Conservation (phyloP, 2,329 filamentous ascomycete genomes). For the Xylariaceae sp. region DNA sequence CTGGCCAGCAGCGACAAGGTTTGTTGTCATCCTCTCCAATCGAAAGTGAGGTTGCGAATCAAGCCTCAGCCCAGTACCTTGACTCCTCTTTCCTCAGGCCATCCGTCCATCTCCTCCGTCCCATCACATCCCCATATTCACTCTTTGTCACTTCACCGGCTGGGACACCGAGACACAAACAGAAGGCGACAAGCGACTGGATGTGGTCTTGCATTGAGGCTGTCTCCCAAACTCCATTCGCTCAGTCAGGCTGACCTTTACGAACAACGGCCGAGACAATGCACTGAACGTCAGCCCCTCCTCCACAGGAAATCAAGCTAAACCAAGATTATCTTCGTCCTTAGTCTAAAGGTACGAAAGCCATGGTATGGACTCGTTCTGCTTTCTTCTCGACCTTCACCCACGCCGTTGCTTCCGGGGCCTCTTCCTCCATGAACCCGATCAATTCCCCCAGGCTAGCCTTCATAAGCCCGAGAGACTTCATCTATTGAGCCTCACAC, state of each 20-base stretch:
- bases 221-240: no score
- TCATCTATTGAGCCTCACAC: not conserved
- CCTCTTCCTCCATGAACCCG: not conserved
- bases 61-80: conserved; percentile 4
- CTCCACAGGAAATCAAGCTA: conserved; percentile 14
- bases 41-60: conserved; percentile 10
- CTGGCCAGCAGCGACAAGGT: no score
- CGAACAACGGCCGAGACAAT: conserved; percentile 20
- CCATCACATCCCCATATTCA: no score
- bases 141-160: no score
- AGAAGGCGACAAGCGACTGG: no score
- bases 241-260: conserved; percentile 2
- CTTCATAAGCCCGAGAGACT: not conserved
- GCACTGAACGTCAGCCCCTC: conserved; percentile 12
- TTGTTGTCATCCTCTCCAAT: no score
- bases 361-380: conserved; percentile 24
- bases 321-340: conserved; percentile 7
- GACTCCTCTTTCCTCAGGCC: not conserved
- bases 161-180: no score
- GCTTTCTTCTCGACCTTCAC: no score
- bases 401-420: no score
- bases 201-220: no score
- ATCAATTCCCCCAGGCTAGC: not conserved
- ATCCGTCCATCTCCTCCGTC: no score
- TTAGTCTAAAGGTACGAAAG: conserved; percentile 8